A percentile compares a stretch with the other conserved stretches of the same genome.
These are phyloP conservation scores for Neurospora hispaniola DNA, from an alignment of 495 filamentous ascomycete genomes.

Conservation along the genomic window DNA sequence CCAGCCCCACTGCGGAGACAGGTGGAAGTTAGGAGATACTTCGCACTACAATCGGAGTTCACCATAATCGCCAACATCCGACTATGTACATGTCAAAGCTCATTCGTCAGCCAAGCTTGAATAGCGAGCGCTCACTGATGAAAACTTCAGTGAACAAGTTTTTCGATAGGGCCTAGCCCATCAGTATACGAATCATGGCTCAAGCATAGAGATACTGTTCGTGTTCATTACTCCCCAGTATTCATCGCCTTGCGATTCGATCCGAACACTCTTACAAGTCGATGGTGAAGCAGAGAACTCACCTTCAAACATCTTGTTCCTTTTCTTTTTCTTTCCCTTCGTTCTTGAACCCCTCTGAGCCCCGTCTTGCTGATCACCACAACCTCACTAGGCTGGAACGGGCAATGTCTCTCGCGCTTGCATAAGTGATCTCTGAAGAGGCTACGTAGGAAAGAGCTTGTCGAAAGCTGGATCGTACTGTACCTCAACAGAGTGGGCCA, in stretches of 20 bases:
- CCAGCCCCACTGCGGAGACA: background rate
- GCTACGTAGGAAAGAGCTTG: background rate
- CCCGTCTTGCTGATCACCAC: background rate
- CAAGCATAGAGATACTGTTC: background rate
- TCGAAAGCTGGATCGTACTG: background rate
- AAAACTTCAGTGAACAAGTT: background rate
- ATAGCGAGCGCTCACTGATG: background rate
- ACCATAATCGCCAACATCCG: background rate
- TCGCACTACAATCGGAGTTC: background rate
- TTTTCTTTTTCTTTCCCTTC: background rate
- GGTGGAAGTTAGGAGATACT: background rate
- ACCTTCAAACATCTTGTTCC: background rate
- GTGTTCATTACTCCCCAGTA: background rate
- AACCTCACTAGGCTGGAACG: background rate
- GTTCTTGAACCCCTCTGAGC: background rate
- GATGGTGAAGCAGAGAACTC: background rate
- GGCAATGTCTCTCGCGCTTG: background rate
- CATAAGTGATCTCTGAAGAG: background rate
- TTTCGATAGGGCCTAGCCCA: background rate
- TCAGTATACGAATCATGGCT: background rate
- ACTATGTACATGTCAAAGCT: background rate
- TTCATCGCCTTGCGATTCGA: background rate
- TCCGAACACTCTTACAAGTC: background rate
- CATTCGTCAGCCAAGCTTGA: background rate
- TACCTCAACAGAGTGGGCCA: background rate